Evolutionary conservation across 106 monocot species (phyloP).

Genomic region (Gastrodia elata): DNA sequence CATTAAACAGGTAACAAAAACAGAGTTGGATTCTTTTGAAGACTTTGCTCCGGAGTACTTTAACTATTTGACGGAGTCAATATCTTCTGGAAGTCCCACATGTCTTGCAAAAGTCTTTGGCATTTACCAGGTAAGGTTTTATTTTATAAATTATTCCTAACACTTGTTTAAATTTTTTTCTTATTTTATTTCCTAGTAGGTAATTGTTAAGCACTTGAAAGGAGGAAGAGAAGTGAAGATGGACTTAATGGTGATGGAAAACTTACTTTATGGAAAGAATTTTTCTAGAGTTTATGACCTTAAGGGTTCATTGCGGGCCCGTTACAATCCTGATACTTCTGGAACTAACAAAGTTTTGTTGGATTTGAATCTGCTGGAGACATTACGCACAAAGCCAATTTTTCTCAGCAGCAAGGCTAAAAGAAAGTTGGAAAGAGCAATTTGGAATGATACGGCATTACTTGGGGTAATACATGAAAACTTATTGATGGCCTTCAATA

Average conservation of each 20-base stretch:
- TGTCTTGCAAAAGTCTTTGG: constrained; percentile 88
- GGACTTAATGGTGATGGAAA: constrained; percentile 95
- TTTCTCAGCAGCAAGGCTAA: constrained; percentile 82
- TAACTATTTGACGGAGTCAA: constrained; percentile 57
- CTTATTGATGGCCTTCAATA: neutral
- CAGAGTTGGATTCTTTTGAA: constrained; percentile 92
- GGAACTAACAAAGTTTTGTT: constrained; percentile 76
- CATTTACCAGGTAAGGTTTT: constrained; percentile 65
- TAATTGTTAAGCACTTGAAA: constrained; percentile 56
- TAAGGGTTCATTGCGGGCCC: constrained; percentile 77
- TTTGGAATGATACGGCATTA: constrained; percentile 98
- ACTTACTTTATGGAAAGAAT: constrained; percentile 63
- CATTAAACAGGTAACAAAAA: constrained; percentile 85
- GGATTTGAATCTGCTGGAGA: constrained; percentile 78
- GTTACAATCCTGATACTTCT: constrained; percentile 66
- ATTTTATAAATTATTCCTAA: neutral
- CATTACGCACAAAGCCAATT: constrained; percentile 68
- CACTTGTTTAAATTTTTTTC: neutral
- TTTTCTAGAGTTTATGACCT: constrained; percentile 89
- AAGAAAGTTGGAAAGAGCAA: constrained; percentile 74
- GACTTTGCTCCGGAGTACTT: constrained; percentile 81
- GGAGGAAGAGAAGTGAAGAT: constrained; percentile 75
- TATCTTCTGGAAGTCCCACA: constrained; percentile 70
- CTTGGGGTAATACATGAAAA: constrained; percentile 54
- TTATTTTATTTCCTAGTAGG: constrained; percentile 30